Evolutionary conservation across 2,329 filamentous ascomycete species (phyloP).

Genomic region (Passalora sequoiae): DNA sequence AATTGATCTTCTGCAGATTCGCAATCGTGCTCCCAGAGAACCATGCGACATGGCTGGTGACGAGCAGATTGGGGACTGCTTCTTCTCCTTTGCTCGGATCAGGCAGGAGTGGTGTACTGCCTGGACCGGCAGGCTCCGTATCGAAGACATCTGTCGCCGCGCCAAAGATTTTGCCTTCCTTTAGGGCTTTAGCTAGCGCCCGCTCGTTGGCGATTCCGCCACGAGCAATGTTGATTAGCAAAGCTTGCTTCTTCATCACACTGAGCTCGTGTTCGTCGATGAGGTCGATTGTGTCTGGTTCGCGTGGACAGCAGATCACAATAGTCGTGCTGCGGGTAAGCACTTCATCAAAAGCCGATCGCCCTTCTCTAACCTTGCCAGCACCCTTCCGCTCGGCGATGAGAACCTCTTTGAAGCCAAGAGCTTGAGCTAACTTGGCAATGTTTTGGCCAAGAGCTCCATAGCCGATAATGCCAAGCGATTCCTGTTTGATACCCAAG

Average conservation of each 20-base stretch:
- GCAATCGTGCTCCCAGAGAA: constrained; percentile 17
- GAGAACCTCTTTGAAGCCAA: constrained; percentile 18
- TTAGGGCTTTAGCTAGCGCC: constrained; percentile 19
- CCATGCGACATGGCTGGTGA: constrained; percentile 21
- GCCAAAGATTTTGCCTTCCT: constrained; percentile 18
- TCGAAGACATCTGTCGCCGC: constrained; percentile 22
- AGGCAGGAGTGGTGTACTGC: constrained; percentile 16
- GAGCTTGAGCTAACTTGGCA: constrained; percentile 9
- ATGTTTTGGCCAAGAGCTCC: constrained; percentile 20
- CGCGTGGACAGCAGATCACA: constrained; percentile 14
- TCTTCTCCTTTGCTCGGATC: constrained; percentile 20
- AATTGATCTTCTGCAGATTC: constrained; percentile 17
- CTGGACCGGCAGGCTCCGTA: constrained; percentile 19
- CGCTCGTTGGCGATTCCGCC: constrained; percentile 22
- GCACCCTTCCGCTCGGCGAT: constrained; percentile 17
- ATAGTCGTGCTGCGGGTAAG: constrained; percentile 14
- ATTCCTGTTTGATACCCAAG: constrained; percentile 18
- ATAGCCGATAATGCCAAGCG: constrained; percentile 20
- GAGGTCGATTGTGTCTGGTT: constrained; percentile 18
- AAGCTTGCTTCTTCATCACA: constrained; percentile 16
- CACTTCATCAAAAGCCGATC: constrained; percentile 15
- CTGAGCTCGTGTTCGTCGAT: constrained; percentile 17
- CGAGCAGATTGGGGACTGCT: constrained; percentile 17
- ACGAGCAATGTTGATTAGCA: constrained; percentile 19
- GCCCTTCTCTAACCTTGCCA: constrained; percentile 6